Conservation (phyloP, 257 asterid species). For the Lantana camara region DNA sequence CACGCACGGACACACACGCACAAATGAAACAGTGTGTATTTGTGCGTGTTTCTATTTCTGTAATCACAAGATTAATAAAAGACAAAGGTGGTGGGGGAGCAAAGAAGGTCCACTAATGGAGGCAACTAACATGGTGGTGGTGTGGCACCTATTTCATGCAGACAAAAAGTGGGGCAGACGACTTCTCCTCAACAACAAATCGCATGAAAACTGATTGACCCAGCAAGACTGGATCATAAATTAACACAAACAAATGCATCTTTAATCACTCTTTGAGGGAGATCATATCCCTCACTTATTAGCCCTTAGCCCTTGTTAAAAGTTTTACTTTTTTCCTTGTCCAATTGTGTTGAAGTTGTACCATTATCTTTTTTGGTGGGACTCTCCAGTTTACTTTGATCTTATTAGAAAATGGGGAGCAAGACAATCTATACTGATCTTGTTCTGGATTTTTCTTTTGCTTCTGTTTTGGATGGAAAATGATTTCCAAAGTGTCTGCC, state of each 20-base stretch:
- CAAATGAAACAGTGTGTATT: background rate
- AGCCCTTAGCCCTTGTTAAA: too few species aligned
- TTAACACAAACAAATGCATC: background rate
- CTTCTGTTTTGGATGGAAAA: background rate
- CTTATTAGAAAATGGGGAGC: constrained; percentile 29
- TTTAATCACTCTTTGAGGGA: background rate
- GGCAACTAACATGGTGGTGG: constrained; percentile 35
- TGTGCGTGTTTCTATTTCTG: background rate
- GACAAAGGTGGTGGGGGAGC: constrained; percentile 15
- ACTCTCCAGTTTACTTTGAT: background rate
- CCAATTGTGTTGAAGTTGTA: background rate
- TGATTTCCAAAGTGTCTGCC: constrained; percentile 3
- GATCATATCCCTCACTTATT: too few species aligned
- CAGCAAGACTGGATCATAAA: constrained; percentile 11
- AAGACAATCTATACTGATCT: constrained; percentile 26
- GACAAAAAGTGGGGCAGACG: constrained; percentile 27
- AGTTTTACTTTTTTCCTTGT: background rate
- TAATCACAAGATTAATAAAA: background rate
- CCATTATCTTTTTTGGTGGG: constrained; percentile 18
- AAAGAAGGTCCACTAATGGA: constrained; percentile 20
- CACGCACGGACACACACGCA: background rate
- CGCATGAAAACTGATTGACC: constrained; percentile 9
- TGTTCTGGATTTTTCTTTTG: background rate
- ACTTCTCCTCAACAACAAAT: constrained; percentile 8
- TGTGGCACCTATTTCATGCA: constrained; percentile 27